These are phyloP conservation scores for Pholiota adiposa DNA, from an alignment of 1,284 basidiomycete species.

Conservation along the genomic window DNA sequence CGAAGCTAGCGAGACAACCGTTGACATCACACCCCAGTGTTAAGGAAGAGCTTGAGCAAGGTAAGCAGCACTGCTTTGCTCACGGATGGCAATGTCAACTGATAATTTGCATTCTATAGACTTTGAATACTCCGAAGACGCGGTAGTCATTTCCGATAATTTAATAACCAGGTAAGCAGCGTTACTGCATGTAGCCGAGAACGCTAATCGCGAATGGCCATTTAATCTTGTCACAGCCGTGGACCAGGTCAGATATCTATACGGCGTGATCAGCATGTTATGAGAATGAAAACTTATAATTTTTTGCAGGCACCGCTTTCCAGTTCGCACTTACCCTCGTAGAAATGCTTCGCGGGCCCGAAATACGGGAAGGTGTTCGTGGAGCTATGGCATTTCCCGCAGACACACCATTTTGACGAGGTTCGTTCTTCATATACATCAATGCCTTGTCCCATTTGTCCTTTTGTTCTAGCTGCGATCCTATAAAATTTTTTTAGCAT, in stretches of 20 bases:
- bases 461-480: neutral
- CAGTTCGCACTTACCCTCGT: constrained; percentile 78
- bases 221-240: constrained; percentile 48
- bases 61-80: constrained; percentile 35
- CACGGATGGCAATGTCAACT: neutral
- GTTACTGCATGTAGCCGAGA: neutral
- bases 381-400: constrained; percentile 81
- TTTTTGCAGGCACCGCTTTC: constrained; percentile 67
- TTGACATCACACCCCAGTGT: constrained; percentile 86
- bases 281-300: neutral
- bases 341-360: constrained; percentile 67
- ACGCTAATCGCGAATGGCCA: neutral
- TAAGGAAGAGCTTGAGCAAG: constrained; percentile 59
- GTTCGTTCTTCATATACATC: neutral
- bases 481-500: too few species aligned
- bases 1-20: constrained; percentile 64
- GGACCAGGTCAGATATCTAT: constrained; percentile 64
- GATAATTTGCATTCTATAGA: constrained; percentile 42
- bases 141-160: constrained; percentile 77
- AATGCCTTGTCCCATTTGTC: neutral
- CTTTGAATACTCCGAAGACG: constrained; percentile 78
- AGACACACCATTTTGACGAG: constrained; percentile 45
- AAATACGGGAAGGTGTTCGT: constrained; percentile 69
- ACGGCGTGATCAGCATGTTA: neutral
- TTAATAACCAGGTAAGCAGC: constrained; percentile 73